phyloP scores from a whole-genome alignment of 108 stramenopile species.

The Cyclotella choctawhatcheeana region DNA sequence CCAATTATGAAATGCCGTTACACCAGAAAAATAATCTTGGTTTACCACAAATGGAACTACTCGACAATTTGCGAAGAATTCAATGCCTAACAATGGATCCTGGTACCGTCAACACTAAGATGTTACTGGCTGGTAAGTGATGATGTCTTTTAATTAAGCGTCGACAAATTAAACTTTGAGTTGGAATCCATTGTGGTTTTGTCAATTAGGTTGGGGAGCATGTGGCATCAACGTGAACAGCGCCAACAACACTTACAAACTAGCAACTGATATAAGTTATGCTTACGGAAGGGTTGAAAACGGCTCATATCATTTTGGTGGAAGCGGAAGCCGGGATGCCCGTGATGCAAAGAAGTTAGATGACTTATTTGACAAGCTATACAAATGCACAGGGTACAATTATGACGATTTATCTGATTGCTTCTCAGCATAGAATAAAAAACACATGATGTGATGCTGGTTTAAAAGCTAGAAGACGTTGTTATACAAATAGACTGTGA shows the following conservation, averaged over 20 bases:
- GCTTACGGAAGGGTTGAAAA: conserved; percentile 43
- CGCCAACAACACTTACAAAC: conserved; percentile 56
- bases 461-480: too few relatives aligned
- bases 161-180: too few relatives aligned
- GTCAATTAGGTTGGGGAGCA: conserved; percentile 93
- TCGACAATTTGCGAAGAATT: conserved; percentile 32
- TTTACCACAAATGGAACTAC: conserved; percentile 37
- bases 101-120: conserved; percentile 91
- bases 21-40: conserved; percentile 29
- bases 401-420: conserved; percentile 53
- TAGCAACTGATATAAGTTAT: conserved; percentile 39
- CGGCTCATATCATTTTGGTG: conserved; percentile 59
- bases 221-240: conserved; percentile 70
- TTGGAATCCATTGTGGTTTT: too few relatives aligned
- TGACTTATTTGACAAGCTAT: conserved; percentile 34
- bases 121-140: background rate
- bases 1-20: conserved; percentile 19
- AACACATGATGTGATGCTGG: too few relatives aligned
- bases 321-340: conserved; percentile 35
- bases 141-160: too few relatives aligned
- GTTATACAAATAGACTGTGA: too few relatives aligned
- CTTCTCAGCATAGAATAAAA: too few relatives aligned
- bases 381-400: conserved; percentile 36
- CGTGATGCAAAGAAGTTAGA: conserved; percentile 26
- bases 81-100: conserved; percentile 85